These are phyloP conservation scores for Monosporascus sp. DNA, from an alignment of 2,329 filamentous ascomycete species.

Conservation along the genomic window DNA sequence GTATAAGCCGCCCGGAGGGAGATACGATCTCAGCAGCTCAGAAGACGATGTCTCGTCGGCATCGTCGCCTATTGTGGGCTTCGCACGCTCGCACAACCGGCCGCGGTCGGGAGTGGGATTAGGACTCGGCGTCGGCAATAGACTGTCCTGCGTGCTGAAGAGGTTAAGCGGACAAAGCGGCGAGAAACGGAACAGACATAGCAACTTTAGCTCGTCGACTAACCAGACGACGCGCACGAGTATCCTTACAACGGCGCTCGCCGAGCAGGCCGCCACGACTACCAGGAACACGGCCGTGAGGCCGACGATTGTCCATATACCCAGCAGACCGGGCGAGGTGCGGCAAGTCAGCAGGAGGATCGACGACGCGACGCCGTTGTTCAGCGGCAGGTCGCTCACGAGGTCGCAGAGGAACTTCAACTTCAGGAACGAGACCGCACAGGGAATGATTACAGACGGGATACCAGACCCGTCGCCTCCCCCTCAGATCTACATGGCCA, in stretches of 20 bases:
- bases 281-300: slow-evolving; percentile 19
- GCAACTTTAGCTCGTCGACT: slow-evolving; percentile 19
- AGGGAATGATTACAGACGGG: slow-evolving; percentile 4
- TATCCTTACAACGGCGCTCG: slow-evolving; percentile 21
- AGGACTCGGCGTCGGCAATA: slow-evolving; percentile 12
- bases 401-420: slow-evolving; percentile 19
- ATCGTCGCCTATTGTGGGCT: slow-evolving; percentile 10
- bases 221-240: slow-evolving; percentile 23
- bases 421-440: slow-evolving; percentile 4
- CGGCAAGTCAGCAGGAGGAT: slow-evolving; percentile 22
- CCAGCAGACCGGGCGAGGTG: slow-evolving; percentile 22
- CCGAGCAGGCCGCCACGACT: slow-evolving; percentile 20
- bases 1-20: slow-evolving; percentile 13
- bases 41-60: slow-evolving; percentile 4
- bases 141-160: slow-evolving; percentile 23
- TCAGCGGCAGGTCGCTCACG: slow-evolving; percentile 17
- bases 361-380: slow-evolving; percentile 19
- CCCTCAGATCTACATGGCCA: slow-evolving; percentile 3
- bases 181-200: slow-evolving; percentile 17
- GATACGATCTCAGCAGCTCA: slow-evolving; percentile 16
- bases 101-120: slow-evolving; percentile 7
- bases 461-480: slow-evolving; percentile 6
- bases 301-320: slow-evolving; percentile 28
- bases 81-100: slow-evolving; percentile 3
- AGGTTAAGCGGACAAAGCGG: slow-evolving; percentile 10